These are phyloP conservation scores for Elsinoe arachidis DNA, from an alignment of 2,329 filamentous ascomycete species.

Conservation along the genomic window DNA sequence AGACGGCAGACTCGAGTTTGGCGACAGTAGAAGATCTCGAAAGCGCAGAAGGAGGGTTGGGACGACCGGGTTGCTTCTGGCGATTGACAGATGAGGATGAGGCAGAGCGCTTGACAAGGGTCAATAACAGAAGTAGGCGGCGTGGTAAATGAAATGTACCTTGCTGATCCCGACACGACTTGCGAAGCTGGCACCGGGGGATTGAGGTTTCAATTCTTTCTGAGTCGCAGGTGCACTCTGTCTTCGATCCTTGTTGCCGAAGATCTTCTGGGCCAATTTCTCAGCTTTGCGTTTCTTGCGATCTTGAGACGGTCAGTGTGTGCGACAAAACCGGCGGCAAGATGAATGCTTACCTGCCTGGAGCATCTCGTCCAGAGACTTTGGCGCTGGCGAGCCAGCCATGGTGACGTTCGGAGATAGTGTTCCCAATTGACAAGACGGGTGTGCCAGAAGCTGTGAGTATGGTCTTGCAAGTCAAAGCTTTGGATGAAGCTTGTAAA, in stretches of 20 bases:
- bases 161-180: slow-evolving; percentile 67
- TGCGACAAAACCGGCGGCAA: neutral
- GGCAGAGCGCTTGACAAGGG: slow-evolving; percentile 10
- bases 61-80: neutral
- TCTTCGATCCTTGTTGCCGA: slow-evolving; percentile 49
- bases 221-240: slow-evolving; percentile 46
- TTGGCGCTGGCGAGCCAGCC: slow-evolving; percentile 22
- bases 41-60: neutral
- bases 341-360: slow-evolving; percentile 34
- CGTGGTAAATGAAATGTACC: slow-evolving; percentile 34
- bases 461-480: neutral
- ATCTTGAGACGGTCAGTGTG: slow-evolving; percentile 33
- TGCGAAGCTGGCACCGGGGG: slow-evolving; percentile 48
- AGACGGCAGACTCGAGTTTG: neutral
- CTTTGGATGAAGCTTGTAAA: neutral
- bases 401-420: slow-evolving; percentile 2
- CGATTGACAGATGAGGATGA: slow-evolving; percentile 12
- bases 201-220: neutral
- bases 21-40: slow-evolving; percentile 5
- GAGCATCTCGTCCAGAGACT: slow-evolving; percentile 45
- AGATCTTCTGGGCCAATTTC: slow-evolving; percentile 62
- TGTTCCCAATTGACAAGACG: neutral
- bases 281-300: slow-evolving; percentile 65
- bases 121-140: neutral
- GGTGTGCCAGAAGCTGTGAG: neutral